A percentile compares a stretch with the other conserved stretches of the same genome.
phyloP scores from a whole-genome alignment of 1,139 yeast species.

The Geotrichum citri-aurantii region DNA sequence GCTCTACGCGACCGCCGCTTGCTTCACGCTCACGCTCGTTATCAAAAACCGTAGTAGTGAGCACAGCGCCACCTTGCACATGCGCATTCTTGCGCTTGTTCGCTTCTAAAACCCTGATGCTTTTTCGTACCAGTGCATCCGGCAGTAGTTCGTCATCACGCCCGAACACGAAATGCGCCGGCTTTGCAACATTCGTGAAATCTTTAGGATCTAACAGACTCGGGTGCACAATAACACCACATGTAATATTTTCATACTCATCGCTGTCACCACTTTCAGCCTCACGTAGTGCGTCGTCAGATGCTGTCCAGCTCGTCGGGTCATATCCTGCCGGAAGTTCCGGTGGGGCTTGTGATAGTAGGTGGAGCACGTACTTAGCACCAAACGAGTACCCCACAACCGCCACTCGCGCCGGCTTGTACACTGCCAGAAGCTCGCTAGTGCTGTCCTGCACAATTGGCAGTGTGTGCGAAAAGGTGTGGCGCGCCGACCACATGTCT shows the following conservation, averaged over 20 bases:
- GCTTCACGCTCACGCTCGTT: slow-evolving; percentile 18
- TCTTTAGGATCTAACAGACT: slow-evolving; percentile 34
- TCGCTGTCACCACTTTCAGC: slow-evolving; percentile 26
- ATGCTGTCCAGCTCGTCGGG: slow-evolving; percentile 16
- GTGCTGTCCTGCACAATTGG: slow-evolving; percentile 31
- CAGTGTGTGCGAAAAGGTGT: slow-evolving; percentile 34
- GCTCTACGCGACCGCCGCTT: slow-evolving; percentile 18
- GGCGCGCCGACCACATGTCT: slow-evolving; percentile 41
- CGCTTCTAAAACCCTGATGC: slow-evolving; percentile 25
- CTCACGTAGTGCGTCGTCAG: slow-evolving; percentile 22
- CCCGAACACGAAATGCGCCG: slow-evolving; percentile 33
- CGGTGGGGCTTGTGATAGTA: slow-evolving; percentile 25
- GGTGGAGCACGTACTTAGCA: slow-evolving; percentile 35
- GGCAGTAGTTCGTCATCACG: slow-evolving; percentile 33
- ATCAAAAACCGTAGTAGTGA: slow-evolving; percentile 24
- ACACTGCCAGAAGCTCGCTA: slow-evolving; percentile 34
- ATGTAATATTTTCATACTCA: slow-evolving; percentile 28
- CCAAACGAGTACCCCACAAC: slow-evolving; percentile 41
- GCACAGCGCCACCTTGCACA: slow-evolving; percentile 20
- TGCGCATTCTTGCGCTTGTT: slow-evolving; percentile 16
- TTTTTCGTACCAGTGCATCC: slow-evolving; percentile 24
- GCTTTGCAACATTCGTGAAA: slow-evolving; percentile 31
- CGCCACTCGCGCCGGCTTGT: slow-evolving; percentile 33
- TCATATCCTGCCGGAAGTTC: slow-evolving; percentile 16
- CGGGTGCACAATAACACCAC: slow-evolving; percentile 37